Evolutionary conservation across 176 grass and related monocot species (phyloP).

Genomic region (Musa troglodytarum): DNA sequence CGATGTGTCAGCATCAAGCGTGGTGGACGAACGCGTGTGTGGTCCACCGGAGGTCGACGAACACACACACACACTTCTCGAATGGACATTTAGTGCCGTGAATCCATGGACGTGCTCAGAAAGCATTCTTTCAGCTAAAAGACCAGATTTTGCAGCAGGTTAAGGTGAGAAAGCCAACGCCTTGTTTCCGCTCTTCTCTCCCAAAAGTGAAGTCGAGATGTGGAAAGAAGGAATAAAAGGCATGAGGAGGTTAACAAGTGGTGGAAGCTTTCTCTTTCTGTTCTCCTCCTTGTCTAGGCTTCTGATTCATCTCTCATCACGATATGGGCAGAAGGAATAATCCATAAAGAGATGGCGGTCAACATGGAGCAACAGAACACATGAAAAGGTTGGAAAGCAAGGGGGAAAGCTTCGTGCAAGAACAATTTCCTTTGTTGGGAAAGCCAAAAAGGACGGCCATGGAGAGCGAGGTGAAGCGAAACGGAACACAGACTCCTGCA

Average conservation of each 20-base stretch:
- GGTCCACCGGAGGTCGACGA: not conserved
- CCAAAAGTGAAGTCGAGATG: not conserved
- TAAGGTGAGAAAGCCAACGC: not conserved
- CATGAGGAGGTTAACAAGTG: not conserved
- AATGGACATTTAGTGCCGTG: not conserved
- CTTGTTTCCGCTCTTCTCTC: not conserved
- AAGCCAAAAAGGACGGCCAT: not conserved
- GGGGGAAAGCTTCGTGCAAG: not conserved
- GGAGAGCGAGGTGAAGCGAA: not conserved
- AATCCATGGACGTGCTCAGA: not conserved
- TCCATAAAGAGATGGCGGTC: slow-evolving; percentile 1
- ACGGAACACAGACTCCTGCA: not conserved
- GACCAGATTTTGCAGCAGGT: too few relatives aligned
- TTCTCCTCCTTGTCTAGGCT: not conserved
- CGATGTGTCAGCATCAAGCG: not conserved
- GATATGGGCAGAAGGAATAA: not conserved
- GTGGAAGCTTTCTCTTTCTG: not conserved
- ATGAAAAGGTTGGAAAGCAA: not conserved
- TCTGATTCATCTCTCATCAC: not conserved
- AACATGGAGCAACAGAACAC: not conserved
- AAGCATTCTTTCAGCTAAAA: not conserved
- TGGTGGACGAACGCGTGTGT: not conserved
- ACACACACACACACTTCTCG: not conserved
- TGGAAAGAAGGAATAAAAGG: not conserved
- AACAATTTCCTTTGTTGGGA: not conserved